Base-by-base conservation (phyloP, 495 filamentous ascomycete species). In the Xylaria scruposa region DNA sequence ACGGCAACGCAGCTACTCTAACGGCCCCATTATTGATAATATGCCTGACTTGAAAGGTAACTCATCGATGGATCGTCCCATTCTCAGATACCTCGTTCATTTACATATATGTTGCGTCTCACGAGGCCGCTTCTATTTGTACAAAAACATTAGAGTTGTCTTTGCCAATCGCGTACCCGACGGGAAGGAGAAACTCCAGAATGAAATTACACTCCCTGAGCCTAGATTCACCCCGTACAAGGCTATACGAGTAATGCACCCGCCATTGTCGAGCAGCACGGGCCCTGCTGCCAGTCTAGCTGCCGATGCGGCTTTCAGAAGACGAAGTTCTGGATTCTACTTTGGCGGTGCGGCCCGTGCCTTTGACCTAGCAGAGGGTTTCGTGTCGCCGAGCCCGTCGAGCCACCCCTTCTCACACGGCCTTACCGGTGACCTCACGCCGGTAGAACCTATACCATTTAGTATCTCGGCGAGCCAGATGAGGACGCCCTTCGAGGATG, bases 131-230 rank as follows among this genome's bases (percentile, higher is more conserved):
- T 97, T 90, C 80, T 99, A 93, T 74, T 83, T 99, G 3, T 94
- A 98, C 84, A 97, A 95, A 76, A 92, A 87, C 70, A 92, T 98
- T 70, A 89, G 96, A 40, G 94, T 99, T 58, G 96, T 99, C 3
- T 99, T 99, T 80, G 96, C 96, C 66, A 99, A 99, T 79, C 90
- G 96, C 36, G 97, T 98, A 3, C 96, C 97, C 0, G 96, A 99
- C 77, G 96, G 94, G 36, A 98, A 98, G 78, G 96, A 98, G 82
- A 93, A 90, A 69, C 85, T 99, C 51, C 89, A 91, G 9, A 98
- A 97, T 77, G 96, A 99, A 78, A 92, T 95, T 38, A 92, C 97
- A 65, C 84, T 92, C 62, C 95, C 97, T 0, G 93, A 97, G 70
- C 96, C 96, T 54, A 88, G 91, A 46, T 99, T 93, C 76, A 92